Base-by-base conservation (phyloP, 345 rosid genomes). In the Punica granatum region DNA sequence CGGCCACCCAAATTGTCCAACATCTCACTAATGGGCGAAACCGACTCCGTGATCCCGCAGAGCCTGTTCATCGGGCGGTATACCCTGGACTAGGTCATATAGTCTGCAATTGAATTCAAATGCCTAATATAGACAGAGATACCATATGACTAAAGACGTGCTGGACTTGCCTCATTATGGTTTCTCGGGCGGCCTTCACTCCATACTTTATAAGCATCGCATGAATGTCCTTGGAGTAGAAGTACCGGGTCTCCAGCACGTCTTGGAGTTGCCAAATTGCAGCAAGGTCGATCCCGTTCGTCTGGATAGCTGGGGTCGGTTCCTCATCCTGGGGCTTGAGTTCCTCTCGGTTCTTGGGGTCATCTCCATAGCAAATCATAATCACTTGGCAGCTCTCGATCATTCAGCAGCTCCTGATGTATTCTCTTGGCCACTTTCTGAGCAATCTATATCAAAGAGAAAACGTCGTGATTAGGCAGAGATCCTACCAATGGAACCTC, bases 171-270 rank as follows among this genome's bases (percentile, higher is more conserved):
- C 89, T 78, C 58, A 89, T 92, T 64, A 92, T 84, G 43, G 96
- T 87, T 73, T 86, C 96, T 80, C 99, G 79, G 0, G 99, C 99
- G 3, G 97, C 97, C 81, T 92, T 98, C 6, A 95, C 92, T n/a
- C 98, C 99, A 30, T 81, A 92, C 2, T 88, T 84, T 36, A 74
- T 82, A 33, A 89, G 86, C 85, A 95, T 85, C 7, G 84, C 89
- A 39, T 90, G 89, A 56, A 95, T 80, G 81, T 74, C 78, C 70
- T 92, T 95, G 76, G 92, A 82, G 77, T 95, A 95, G 36, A 95
- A 41, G 61, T 90, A 94, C 72, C 93, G 81, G 30, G 84, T 72
- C 69, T 95, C 99, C 60, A 95, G 86, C 60, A 60, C 60, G 65
- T 88, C 97, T 78, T 86, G 88, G 75, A 84, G 73, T 69, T 76